Conservation (phyloP, 2,329 filamentous ascomycete species). For the Scedosporium minutisporum region DNA sequence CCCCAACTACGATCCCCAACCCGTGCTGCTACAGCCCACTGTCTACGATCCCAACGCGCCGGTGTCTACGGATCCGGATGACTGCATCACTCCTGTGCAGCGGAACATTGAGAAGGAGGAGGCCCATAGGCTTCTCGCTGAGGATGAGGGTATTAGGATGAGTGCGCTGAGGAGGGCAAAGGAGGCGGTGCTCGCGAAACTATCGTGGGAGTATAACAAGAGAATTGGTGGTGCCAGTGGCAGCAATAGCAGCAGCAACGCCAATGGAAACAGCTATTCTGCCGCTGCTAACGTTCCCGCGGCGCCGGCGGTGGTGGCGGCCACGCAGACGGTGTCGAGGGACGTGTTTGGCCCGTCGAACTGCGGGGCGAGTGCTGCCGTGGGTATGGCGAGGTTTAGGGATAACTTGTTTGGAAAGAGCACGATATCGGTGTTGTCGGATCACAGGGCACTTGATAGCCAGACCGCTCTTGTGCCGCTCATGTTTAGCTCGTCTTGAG, state of each 20-base stretch:
- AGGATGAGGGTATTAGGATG: constrained; percentile 44
- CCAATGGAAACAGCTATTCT: background rate
- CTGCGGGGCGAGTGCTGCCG: constrained; percentile 7
- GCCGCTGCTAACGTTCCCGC: background rate
- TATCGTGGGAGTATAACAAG: constrained; percentile 38
- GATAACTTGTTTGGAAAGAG: constrained; percentile 33
- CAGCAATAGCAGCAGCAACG: background rate
- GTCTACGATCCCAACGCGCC: constrained; percentile 39
- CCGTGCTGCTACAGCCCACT: constrained; percentile 44
- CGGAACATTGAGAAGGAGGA: constrained; percentile 49
- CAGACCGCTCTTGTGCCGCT: constrained; percentile 47
- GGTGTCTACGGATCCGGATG: constrained; percentile 19
- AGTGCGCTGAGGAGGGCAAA: constrained; percentile 49
- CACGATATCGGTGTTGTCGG: constrained; percentile 25
- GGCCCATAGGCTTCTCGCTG: constrained; percentile 43
- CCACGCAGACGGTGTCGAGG: constrained; percentile 20
- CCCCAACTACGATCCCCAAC: constrained; percentile 36
- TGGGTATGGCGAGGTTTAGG: constrained; percentile 27
- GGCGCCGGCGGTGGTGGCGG: constrained; percentile 16
- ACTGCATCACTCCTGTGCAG: constrained; percentile 46
- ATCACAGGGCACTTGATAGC: constrained; percentile 40
- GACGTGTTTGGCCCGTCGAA: background rate
- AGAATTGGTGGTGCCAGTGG: constrained; percentile 10
- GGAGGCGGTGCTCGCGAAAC: constrained; percentile 49
- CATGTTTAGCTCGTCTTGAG: constrained; percentile 42